A percentile compares a stretch with the other conserved stretches of the same genome.
These are phyloP conservation scores for Nicotiana paniculata DNA, from an alignment of 257 asterid genomes.

Conservation along the genomic window DNA sequence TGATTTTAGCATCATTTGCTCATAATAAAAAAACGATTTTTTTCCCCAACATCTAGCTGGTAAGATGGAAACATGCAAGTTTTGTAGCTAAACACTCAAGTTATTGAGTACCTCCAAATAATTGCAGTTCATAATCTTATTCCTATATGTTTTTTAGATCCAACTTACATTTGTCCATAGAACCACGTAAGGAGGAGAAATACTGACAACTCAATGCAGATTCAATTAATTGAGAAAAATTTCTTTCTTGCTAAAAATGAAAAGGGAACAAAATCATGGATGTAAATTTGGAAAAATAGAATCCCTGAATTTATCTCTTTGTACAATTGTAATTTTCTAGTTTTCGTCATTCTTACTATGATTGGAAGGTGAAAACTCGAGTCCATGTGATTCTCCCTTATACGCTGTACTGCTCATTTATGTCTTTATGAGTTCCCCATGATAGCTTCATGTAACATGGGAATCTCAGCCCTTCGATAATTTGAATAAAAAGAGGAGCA, in stretches of 20 bases:
- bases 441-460: background rate
- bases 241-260: too few species aligned
- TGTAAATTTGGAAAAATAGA: background rate
- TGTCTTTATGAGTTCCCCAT: background rate
- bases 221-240: too few species aligned
- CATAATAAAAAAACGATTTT: background rate
- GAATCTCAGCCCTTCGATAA: background rate
- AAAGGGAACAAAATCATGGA: too few species aligned
- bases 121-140: background rate
- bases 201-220: background rate
- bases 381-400: background rate
- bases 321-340: background rate
- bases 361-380: background rate
- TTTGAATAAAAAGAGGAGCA: background rate
- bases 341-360: background rate
- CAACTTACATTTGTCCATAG: background rate
- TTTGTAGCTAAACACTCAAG: background rate
- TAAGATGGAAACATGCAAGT: background rate
- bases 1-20: background rate
- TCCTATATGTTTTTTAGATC: background rate
- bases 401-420: background rate
- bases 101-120: background rate
- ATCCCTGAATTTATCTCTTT: background rate
- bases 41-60: background rate
- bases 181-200: background rate